Evolutionary conservation across 805 yeast genomes (phyloP), one percentile per base, ranked within the genome.

Genomic region (Vanderwaltozyma tropicalis): DNA sequence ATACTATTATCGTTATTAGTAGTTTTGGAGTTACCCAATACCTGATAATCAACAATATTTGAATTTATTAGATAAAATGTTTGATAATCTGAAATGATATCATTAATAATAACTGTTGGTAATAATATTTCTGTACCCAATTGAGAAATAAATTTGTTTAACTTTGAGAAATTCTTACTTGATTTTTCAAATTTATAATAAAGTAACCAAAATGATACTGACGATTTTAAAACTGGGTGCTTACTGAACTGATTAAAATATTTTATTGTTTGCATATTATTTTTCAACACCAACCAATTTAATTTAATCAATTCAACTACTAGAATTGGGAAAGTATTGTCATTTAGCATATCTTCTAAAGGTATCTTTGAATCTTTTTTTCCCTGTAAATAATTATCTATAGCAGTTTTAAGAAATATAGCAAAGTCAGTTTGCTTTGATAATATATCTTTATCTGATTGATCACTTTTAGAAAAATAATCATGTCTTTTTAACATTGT

Each of bases 151-250:
- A 78, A 61, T 31, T 59, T 64, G 16, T 64, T 57, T 19, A 78
- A 44, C 42, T 73, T 71, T 19, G 52, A 52, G 22, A 65, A 58
- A 42, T 76, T 75, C 15, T 63, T 57, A 34, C 63, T 63, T 1
- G 47, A 37, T 17, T 64, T 66, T 43, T 78, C 80, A 47, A 71
- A 75, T 33, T 72, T 71, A 42, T 79, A 67, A 42, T 61, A 76
- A 28, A 68, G 66, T 10, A 57, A 50, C 87, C 87, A 80, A 47
- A 77, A 81, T 16, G 65, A 48, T 5, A 57, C 55, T 1, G 76
- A 69, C 5, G 59, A 49, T 31, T 57, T 57, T 12, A 78, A 49
- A 10, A 43, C 34, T 6, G 48, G 46, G 17, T 44, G 36, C 17
- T 48, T 56, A 15, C 57, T 41, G 38, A 52, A 62, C 15, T 39